Conservation (phyloP, 139 green algal species). For the Coccomyxa sp. region DNA sequence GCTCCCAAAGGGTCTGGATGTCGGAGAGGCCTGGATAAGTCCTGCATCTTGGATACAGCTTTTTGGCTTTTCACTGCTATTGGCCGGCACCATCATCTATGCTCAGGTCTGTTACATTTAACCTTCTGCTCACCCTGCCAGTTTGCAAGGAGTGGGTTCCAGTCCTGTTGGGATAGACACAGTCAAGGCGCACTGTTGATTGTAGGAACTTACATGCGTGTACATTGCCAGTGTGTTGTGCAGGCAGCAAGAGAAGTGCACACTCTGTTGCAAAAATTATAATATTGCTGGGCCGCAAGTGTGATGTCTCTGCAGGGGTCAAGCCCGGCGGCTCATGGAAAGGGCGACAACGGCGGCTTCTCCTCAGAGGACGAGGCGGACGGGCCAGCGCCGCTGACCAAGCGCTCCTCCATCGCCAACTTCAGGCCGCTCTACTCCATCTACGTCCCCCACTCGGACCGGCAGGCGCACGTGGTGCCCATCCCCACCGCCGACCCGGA, state of each 20-base stretch:
- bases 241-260: background rate
- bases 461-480: background rate
- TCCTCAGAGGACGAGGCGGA: background rate
- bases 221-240: background rate
- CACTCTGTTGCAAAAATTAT: background rate
- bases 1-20: background rate
- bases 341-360: background rate
- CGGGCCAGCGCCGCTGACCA: background rate
- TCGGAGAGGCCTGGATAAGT: background rate
- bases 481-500: background rate
- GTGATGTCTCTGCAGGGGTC: background rate
- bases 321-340: background rate
- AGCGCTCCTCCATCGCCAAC: background rate
- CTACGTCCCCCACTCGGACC: background rate
- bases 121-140: background rate
- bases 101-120: slow-evolving; percentile 2
- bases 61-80: slow-evolving; percentile 1
- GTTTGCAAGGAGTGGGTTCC: background rate
- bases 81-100: slow-evolving; percentile 6
- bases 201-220: background rate
- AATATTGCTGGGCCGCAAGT: background rate
- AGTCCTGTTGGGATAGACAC: background rate
- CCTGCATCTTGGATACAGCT: slow-evolving; percentile 1
- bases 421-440: background rate
- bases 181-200: background rate